A percentile compares a stretch with the other conserved stretches of the same genome.
These are phyloP conservation scores for Arabis hirsuta DNA, from an alignment of 345 rosid genomes.

Conservation along the genomic window DNA sequence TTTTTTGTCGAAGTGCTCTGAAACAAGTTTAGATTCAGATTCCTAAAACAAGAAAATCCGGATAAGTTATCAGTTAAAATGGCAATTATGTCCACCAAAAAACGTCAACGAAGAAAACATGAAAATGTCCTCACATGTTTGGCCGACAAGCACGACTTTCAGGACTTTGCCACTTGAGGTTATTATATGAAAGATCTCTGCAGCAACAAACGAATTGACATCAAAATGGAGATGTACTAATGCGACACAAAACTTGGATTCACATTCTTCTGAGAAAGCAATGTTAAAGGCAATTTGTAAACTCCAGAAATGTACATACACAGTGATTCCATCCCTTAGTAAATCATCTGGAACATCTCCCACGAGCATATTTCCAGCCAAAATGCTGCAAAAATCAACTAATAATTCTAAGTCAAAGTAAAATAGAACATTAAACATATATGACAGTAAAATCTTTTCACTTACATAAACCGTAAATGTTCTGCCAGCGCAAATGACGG, in stretches of 20 bases:
- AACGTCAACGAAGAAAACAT: slow-evolving; percentile 24
- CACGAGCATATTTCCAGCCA: slow-evolving; percentile 53
- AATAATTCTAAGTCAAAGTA: slow-evolving; percentile 17
- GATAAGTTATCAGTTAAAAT: slow-evolving; percentile 20
- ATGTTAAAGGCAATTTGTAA: slow-evolving; percentile 2
- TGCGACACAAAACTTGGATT: slow-evolving; percentile 31
- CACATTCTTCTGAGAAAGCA: slow-evolving; percentile 15
- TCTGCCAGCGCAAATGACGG: slow-evolving; percentile 48
- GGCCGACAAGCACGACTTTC: slow-evolving; percentile 56
- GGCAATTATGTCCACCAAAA: slow-evolving; percentile 23
- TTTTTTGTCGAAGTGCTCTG: slow-evolving; percentile 50
- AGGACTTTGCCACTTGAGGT: slow-evolving; percentile 59
- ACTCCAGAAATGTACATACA: slow-evolving; percentile 50
- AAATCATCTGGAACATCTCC: slow-evolving; percentile 61
- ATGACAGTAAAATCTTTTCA: slow-evolving; percentile 17
- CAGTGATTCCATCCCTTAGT: slow-evolving; percentile 52
- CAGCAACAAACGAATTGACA: slow-evolving; percentile 30
- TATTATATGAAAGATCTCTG: slow-evolving; percentile 85
- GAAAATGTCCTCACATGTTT: slow-evolving; percentile 49
- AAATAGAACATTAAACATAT: slow-evolving; percentile 12
- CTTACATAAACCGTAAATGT: slow-evolving; percentile 54
- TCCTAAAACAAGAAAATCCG: slow-evolving; percentile 44
- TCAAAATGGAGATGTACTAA: slow-evolving; percentile 12
- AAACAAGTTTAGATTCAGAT: slow-evolving; percentile 66
- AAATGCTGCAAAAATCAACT: slow-evolving; percentile 47